Evolutionary conservation across 306 rosid genomes (phyloP), one percentile per base, ranked within the genome.

Genomic region (Prunus salicina): DNA sequence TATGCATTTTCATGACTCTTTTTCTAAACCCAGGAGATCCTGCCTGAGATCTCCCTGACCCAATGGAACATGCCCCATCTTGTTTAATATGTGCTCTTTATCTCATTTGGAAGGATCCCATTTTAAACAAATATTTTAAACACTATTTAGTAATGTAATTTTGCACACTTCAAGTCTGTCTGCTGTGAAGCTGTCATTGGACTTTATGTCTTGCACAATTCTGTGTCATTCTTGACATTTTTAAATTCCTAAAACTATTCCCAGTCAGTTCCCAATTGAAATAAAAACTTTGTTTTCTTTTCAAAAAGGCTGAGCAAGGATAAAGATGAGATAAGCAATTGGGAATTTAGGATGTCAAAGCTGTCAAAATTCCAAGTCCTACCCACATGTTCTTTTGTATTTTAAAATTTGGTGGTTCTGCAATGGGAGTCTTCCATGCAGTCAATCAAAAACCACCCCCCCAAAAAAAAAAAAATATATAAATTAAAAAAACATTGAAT

Each of bases 171-270:
- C 87, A 74, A 85, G 25, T 73, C 82, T 89, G 90, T 89, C 87
- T 87, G 86, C 85, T 88, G 68, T 81, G 87, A 85, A 88, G 88
- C 89, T 92, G 90, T 89, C 97, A 85, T 80, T 64, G 88, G 89
- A 85, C 80, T 87, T 85, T 79, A 88, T 89, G 88, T 82, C 97
- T 86, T 81, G 67, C 90, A 84, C 87, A 85, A 86, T 86, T 78
- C 72, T 86, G 85, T 83, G 79, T 82, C 72, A 53, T 77, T 78
- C 83, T 78, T 75, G 64, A 52, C 77, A 72, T 80, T 88, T 79
- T 75, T 87, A 79, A 77, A 68, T 80, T 69, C 80, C 82, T 61
- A 65, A 61, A 30, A 61, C 71, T 30, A 69, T 82, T 87, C 83
- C 80, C 80, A 79, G 83, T 38, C 43, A 69, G 41, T 50, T 32